Evolutionary conservation across 352 stramenopile genomes (phyloP).

Genomic region (Globisporangium nodosum): DNA sequence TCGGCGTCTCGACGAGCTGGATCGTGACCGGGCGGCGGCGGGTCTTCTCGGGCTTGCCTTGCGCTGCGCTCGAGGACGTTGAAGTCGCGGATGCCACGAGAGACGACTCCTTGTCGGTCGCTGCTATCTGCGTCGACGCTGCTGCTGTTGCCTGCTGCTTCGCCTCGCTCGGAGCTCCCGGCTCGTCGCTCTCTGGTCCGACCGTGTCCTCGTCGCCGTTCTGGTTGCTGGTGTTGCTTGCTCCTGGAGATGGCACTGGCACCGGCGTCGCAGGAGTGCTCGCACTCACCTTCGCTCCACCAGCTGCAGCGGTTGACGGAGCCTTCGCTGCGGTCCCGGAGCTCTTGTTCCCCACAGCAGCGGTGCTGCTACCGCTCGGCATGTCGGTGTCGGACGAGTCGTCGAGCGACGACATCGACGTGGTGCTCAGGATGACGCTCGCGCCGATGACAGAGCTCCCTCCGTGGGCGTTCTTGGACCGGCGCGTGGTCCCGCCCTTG

Average conservation of each 20-base stretch:
- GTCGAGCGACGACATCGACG: slow-evolving; percentile 51
- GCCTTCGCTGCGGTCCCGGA: not conserved
- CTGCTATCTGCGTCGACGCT: not conserved
- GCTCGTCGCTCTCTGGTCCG: slow-evolving; percentile 4
- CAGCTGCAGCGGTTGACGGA: not conserved
- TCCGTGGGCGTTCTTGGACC: slow-evolving; percentile 24
- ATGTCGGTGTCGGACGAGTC: slow-evolving; percentile 40
- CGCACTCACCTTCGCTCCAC: not conserved
- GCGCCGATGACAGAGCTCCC: slow-evolving; percentile 33
- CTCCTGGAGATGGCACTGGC: not conserved
- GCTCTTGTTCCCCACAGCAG: not conserved
- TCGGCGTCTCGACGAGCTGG: slow-evolving; percentile 49
- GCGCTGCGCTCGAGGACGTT: not conserved
- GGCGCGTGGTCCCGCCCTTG: slow-evolving; percentile 20
- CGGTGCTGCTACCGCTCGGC: not conserved
- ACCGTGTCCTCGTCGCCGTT: slow-evolving; percentile 16
- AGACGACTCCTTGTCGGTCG: not conserved
- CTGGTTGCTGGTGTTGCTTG: not conserved
- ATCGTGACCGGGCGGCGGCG: slow-evolving; percentile 40
- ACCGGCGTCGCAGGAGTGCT: not conserved
- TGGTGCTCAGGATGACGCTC: slow-evolving; percentile 44
- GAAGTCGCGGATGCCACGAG: not conserved
- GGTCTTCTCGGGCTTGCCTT: not conserved
- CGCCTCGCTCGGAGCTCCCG: not conserved
- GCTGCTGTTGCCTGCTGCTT: not conserved